Base-by-base conservation (phyloP, 2,329 filamentous ascomycete species). In the Aspergillus chevalieri region DNA sequence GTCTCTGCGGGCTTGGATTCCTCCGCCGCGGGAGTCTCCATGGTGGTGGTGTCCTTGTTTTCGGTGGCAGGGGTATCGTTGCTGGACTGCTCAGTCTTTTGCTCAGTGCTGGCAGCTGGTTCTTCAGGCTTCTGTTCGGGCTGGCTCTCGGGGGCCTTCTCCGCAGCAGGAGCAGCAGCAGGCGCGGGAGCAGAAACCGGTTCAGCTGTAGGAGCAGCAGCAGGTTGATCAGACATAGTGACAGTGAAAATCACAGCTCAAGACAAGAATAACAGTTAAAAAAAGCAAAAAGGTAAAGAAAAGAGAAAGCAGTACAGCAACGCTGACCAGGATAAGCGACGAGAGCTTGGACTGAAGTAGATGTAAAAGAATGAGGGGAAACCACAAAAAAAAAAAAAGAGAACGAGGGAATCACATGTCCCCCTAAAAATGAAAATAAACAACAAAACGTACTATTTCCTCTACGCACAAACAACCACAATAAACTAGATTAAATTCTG, bases 211-310 rank as follows among this genome's bases (percentile, higher is more conserved):
- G 26, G 26, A 30, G 26, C 9, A 30, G 7, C 26, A 30, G 59
- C 48, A n/a, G 50, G 56, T 43, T 48, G 51, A 14, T 61, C 57
- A 5, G 58, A 50, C 58, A 61, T 62, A 34, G 28, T 49, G 38
- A 46, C 33, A n/a, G 30, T 46, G 30, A 36, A 22, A 43, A 36
- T n/a, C 10, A 19, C 36, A 28, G 43, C 12, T 38, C 34, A 38
- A 17, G 9, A 30, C 26, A 22, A 41, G 43, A 15, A 19, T 10
- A 38, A 30, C 9, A 30, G 19, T 22, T 30, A 8, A 8, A 26
- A 26, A 30, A 21, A 19, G 26, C 12, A 15, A 14, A 44, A 39
- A 4, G 43, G 12, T 19, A 45, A 34, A 47, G 41, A 39, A 17
- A 17, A 17, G 17, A 9, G 15, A 45, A 34, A 47, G 41, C 17